Base-by-base conservation (phyloP, 2,329 filamentous ascomycete species). In the Paracoccidioides brasiliensis region DNA sequence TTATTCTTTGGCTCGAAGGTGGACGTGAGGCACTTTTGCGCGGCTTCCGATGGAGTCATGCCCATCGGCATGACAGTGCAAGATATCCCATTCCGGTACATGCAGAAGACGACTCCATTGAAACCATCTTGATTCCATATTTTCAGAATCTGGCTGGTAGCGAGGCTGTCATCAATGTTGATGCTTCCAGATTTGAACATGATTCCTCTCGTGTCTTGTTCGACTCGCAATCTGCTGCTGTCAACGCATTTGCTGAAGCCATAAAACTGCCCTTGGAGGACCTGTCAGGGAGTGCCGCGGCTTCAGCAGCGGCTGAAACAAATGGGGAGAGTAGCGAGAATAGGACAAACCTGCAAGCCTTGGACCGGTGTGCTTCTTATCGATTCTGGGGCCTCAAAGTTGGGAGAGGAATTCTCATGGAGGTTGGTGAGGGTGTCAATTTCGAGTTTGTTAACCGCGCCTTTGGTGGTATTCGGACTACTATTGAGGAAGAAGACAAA, bases 1-100 rank as follows among this genome's bases (percentile, higher is more conserved):
- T 84, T 45, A 63, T 82, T 2, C 70, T 84, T 0, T 85, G 81
- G 79, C 68, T 84, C 2, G 78, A 81, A 55, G 80, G 79, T 38
- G 82, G 82, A 8, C 69, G 79, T 12, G 70, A 75, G 7, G 74
- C 74, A 33, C 65, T 84, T 8, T 65, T 83, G 2, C 72, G 78
- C 56, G 80, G 78, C 0, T 85, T 85, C 64, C 78, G 77, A 43
- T 70, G 73, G 53, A 69, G 72, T 32, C 66, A 69, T 3, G 64
- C 67, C 30, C 66, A 72, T 59, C 67, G 70, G 35, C 68, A 69
- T 45, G 70, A 73, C 35, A 68, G 67, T 56, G 60, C 66, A 45
- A 74, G 78, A 30, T 78, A 75, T 56, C 81, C 81, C 2, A 74
- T 84, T 15, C 72, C 76, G 1, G 69, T 72, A 10, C 70, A 75